Conservation (phyloP, 805 yeast genomes). For the Metschnikowia similis region DNA sequence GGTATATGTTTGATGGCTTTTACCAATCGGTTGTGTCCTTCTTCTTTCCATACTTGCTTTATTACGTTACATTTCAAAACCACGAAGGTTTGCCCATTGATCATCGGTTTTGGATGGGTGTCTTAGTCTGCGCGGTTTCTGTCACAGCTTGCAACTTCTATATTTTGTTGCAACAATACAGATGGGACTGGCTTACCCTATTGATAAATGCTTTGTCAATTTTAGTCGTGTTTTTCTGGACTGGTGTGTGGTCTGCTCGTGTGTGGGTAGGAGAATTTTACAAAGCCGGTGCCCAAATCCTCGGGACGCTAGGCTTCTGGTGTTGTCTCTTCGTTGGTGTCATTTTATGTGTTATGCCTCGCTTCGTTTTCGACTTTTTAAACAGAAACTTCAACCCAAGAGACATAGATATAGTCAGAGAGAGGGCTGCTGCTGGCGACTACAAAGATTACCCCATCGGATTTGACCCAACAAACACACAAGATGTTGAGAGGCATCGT, state of each 20-base stretch:
- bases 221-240: conserved; percentile 65
- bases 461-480: conserved; percentile 51
- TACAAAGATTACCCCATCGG: conserved; percentile 46
- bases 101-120: conserved; percentile 71
- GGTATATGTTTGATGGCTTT: conserved; percentile 73
- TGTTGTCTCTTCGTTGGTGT: conserved; percentile 54
- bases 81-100: conserved; percentile 56
- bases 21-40: conserved; percentile 71
- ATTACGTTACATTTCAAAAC: conserved; percentile 29
- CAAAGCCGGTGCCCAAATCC: conserved; percentile 57
- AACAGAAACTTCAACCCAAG: conserved; percentile 53
- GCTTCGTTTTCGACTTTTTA: conserved; percentile 49
- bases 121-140: conserved; percentile 54
- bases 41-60: conserved; percentile 64
- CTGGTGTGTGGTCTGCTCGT: conserved; percentile 69
- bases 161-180: conserved; percentile 60
- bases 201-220: conserved; percentile 52
- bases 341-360: conserved; percentile 54
- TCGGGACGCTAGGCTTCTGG: conserved; percentile 66
- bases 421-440: conserved; percentile 49
- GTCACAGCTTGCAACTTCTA: conserved; percentile 63
- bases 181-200: conserved; percentile 75
- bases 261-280: conserved; percentile 55
- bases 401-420: conserved; percentile 71
- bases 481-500: conserved; percentile 38